A percentile compares a stretch with the other conserved stretches of the same genome.
Evolutionary conservation across 345 rosid species (phyloP).

Genomic region (Citrus sinensis): DNA sequence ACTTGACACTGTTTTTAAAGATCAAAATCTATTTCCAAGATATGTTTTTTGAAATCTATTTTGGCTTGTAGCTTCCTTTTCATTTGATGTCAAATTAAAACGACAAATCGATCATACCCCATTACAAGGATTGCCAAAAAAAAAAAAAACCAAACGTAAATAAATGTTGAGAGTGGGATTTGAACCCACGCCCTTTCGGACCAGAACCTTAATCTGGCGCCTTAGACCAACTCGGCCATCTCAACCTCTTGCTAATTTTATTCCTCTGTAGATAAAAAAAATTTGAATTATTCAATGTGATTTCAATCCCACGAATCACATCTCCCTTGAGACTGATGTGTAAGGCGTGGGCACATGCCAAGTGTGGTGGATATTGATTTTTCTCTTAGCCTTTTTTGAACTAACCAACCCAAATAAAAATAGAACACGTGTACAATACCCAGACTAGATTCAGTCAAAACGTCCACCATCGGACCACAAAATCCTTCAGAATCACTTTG

Average conservation of each 20-base stretch:
- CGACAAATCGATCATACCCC: background rate
- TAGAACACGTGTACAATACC: too few relatives aligned
- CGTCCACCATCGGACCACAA: too few relatives aligned
- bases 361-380: too few relatives aligned
- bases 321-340: too few relatives aligned
- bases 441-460: too few relatives aligned
- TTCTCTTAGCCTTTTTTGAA: too few relatives aligned
- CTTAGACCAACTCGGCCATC: conserved; percentile 99
- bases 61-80: background rate
- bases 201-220: conserved; percentile 99
- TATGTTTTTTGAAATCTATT: background rate
- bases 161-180: conserved; percentile 23
- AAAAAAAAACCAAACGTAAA: accelerated
- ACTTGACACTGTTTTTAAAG: background rate
- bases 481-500: too few relatives aligned
- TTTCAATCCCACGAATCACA: too few relatives aligned
- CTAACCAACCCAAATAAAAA: too few relatives aligned
- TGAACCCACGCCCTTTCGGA: conserved; percentile 99
- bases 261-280: too few relatives aligned
- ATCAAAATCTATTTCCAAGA: background rate
- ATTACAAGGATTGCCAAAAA: background rate
- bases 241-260: conserved; percentile 31
- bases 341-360: too few relatives aligned
- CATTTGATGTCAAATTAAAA: background rate
- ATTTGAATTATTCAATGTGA: too few relatives aligned